Evolutionary conservation across 495 filamentous ascomycete genomes (phyloP), one percentile per base, ranked within the genome.

Genomic region (Sporormia fimetaria): DNA sequence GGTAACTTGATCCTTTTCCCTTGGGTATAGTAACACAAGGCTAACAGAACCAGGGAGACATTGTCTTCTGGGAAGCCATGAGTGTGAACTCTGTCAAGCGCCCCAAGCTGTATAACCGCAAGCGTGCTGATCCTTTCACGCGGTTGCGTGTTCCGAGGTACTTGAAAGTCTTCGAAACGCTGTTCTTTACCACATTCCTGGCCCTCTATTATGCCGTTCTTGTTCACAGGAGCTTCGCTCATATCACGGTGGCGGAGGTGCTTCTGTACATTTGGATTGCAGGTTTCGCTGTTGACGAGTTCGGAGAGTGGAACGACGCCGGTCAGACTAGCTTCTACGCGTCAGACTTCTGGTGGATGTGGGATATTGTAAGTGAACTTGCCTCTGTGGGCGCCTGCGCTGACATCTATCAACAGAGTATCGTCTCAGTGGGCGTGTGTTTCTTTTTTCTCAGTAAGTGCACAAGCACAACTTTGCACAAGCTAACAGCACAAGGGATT

Each of bases 121-220:
- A 44, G 66, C 64, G 72, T 73, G 50, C 51, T 9, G 52, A 44
- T 39, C 21, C 30, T 22, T 34, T 23, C 15, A 20, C 17, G 30
- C 74, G 88, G 17, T 68, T 96, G 14, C 68, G 87, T 35, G 87
- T 94, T 0, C 88, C 88, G n/a, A 77, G 80, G 42, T 95, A 96
- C 54, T 76, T 87, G 26, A 94, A 94, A 57, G 71, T 74, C 6
- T 94, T 88, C 49, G 85, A 96, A 59, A 81, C 86, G 14, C 52
- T 78, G 4, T 96, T 94, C 63, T 94, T 96, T 53, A 68, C 74
- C 28, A 70, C 69, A n/a, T 84, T 94, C 42, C 62, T 95, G 14
- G 62, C 71, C 31, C 66, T 95, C 6, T 95, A 94, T 57, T 94
- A 92, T 52, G 73, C 74, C 15, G 85, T 94, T 8, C 67, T 94